A percentile compares a stretch with the other conserved stretches of the same genome.
phyloP scores from a whole-genome alignment of 148 eudicot species.

The Heliamphora exappendiculata region DNA sequence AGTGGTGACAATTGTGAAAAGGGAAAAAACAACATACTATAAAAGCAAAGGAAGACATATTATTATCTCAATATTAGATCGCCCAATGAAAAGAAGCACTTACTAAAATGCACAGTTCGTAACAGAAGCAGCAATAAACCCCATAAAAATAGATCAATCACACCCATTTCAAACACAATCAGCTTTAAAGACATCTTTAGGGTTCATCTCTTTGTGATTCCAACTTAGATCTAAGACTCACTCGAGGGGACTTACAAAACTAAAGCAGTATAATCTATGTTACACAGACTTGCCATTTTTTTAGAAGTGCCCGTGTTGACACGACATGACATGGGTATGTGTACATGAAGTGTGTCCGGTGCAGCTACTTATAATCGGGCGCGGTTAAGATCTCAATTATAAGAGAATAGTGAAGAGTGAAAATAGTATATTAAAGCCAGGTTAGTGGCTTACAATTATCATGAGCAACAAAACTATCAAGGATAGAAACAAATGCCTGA shows the following conservation, averaged over 20 bases:
- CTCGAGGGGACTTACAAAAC: neutral
- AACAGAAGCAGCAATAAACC: neutral
- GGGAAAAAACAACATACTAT: neutral
- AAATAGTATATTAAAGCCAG: too few species aligned
- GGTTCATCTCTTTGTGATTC: neutral
- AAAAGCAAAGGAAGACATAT: neutral
- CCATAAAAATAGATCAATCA: neutral
- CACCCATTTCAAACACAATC: neutral
- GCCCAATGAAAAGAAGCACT: neutral
- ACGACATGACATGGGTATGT: too few species aligned
- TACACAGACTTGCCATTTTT: too few species aligned
- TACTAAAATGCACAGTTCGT: neutral
- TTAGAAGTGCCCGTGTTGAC: too few species aligned
- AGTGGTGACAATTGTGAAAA: neutral
- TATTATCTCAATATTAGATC: neutral
- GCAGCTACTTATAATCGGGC: too few species aligned
- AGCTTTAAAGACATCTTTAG: neutral
- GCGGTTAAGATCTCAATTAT: too few species aligned
- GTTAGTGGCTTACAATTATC: too few species aligned
- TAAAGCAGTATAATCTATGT: too few species aligned
- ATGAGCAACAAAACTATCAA: too few species aligned
- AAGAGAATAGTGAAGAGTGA: too few species aligned
- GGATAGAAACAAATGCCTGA: too few species aligned
- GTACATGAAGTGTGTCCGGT: too few species aligned
- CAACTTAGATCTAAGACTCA: neutral